phyloP scores from a whole-genome alignment of 2,329 filamentous ascomycete species.

The Diaporthe ilicicola region DNA sequence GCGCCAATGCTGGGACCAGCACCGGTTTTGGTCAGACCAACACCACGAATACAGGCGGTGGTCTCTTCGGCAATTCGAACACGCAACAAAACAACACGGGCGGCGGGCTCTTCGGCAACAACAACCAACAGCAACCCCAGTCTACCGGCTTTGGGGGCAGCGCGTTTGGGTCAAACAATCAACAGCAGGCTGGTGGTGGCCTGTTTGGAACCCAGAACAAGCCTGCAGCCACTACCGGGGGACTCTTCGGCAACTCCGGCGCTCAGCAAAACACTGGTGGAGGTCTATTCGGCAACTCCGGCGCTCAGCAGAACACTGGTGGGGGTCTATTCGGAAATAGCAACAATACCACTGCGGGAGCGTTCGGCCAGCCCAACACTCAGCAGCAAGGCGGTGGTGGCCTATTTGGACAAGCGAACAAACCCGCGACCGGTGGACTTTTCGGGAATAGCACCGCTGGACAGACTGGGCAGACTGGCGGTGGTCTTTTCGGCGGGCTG shows the following conservation, averaged over 20 bases:
- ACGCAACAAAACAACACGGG: slow-evolving; percentile 45
- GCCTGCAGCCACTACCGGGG: slow-evolving; percentile 35
- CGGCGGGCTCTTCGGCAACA: slow-evolving; percentile 35
- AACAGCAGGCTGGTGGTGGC: slow-evolving; percentile 43
- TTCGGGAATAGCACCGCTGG: slow-evolving; percentile 55
- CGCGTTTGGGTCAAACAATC: slow-evolving; percentile 51
- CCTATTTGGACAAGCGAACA: slow-evolving; percentile 53
- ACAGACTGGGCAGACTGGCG: slow-evolving; percentile 48
- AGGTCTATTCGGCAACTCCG: slow-evolving; percentile 46
- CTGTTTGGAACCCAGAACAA: slow-evolving; percentile 32
- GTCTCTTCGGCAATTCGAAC: slow-evolving; percentile 44
- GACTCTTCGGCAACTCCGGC: slow-evolving; percentile 38
- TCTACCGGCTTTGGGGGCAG: slow-evolving; percentile 40
- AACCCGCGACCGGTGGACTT: slow-evolving; percentile 53
- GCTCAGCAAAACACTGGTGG: slow-evolving; percentile 40
- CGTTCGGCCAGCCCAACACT: slow-evolving; percentile 35
- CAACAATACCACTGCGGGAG: slow-evolving; percentile 42
- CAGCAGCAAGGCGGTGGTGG: slow-evolving; percentile 43
- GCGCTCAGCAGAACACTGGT: slow-evolving; percentile 39
- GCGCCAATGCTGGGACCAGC: slow-evolving; percentile 40
- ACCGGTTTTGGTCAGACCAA: slow-evolving; percentile 48
- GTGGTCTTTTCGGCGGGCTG: slow-evolving; percentile 61
- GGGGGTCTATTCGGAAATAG: slow-evolving; percentile 47
- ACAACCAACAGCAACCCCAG: slow-evolving; percentile 52
- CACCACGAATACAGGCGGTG: slow-evolving; percentile 42